Evolutionary conservation across 805 yeast species (phyloP), one percentile per base, ranked within the genome.

Genomic region (Metschnikowia noctiluminum): DNA sequence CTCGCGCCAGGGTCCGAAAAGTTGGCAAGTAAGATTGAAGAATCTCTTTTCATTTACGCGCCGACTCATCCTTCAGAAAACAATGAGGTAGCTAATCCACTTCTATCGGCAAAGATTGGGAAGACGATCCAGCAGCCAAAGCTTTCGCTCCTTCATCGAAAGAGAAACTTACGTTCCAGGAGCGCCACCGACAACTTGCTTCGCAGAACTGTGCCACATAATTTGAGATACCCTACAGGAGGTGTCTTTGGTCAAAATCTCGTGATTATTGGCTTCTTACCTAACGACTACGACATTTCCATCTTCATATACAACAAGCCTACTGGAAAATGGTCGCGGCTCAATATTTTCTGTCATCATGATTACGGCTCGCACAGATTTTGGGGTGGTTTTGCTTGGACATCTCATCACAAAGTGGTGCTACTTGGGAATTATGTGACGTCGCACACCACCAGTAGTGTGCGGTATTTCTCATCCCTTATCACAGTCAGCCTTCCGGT

Each of bases 301-400:
- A 70, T 75, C 42, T 80, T 65, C 59, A 63, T 80, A 6, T 80
- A 68, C 67, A 79, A 81, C 62, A 71, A 69, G 28, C 79, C 80
- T 0, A 73, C 85, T 0, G 74, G 76, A 1, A 78, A 78, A 53
- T 86, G 92, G 91, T 78, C 86, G 0, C 69, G 82, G 47, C 63
- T 87, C 26, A 83, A 80, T 52, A 66, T 78, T 13, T 74, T 75
- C 38, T 61, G 84, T 56, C 73, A 76, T 42, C 82, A 79, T 53
- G 78, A 75, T 42, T 67, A 73, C 31, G 77, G 77, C 30, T 71
- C 78, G 2, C 87, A 84, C 58, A 68, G 85, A 45, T 74, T 84
- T 43, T 81, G 87, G 80, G 83, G 81, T 52, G 81, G 86, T 0
- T 82, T 78, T 64, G 81, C 81, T 1, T 87, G 95, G 95, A 77